Conservation (phyloP, 306 rosid genomes). For the Malus fusca region DNA sequence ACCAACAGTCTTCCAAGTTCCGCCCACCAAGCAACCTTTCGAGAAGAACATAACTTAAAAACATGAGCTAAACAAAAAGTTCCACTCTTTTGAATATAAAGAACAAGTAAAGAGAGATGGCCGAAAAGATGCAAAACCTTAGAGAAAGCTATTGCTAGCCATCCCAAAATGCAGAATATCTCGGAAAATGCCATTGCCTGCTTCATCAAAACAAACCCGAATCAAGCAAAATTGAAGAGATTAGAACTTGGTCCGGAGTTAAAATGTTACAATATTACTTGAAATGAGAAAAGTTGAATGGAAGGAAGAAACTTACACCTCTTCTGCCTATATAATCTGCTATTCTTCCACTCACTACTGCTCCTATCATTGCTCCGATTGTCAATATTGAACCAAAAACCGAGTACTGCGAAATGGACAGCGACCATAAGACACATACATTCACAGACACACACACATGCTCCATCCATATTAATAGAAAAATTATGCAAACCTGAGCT, state of each 20-base stretch:
- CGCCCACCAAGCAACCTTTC: conserved; percentile 65
- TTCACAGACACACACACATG: background rate
- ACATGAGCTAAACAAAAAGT: background rate
- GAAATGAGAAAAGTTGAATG: background rate
- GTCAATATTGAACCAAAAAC: conserved; percentile 81
- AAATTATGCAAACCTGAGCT: conserved; percentile 41
- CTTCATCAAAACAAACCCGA: conserved; percentile 15
- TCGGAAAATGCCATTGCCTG: conserved; percentile 74
- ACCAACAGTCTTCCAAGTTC: conserved; percentile 69
- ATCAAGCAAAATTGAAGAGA: background rate
- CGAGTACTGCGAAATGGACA: conserved; percentile 43
- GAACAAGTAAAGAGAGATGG: background rate
- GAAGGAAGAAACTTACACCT: conserved; percentile 46
- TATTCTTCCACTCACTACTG: conserved; percentile 56
- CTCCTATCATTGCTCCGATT: conserved; percentile 86
- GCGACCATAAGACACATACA: background rate
- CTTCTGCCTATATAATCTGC: conserved; percentile 75
- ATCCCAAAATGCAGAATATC: conserved; percentile 66
- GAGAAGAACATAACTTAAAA: conserved; percentile 19
- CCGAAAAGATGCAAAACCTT: conserved; percentile 31
- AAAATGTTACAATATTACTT: background rate
- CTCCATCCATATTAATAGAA: background rate
- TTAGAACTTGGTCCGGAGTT: background rate
- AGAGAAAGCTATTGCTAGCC: conserved; percentile 55
- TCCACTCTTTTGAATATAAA: background rate